These are phyloP conservation scores for Tephrocybe sp. DNA, from an alignment of 768 basidiomycete species.

Conservation along the genomic window DNA sequence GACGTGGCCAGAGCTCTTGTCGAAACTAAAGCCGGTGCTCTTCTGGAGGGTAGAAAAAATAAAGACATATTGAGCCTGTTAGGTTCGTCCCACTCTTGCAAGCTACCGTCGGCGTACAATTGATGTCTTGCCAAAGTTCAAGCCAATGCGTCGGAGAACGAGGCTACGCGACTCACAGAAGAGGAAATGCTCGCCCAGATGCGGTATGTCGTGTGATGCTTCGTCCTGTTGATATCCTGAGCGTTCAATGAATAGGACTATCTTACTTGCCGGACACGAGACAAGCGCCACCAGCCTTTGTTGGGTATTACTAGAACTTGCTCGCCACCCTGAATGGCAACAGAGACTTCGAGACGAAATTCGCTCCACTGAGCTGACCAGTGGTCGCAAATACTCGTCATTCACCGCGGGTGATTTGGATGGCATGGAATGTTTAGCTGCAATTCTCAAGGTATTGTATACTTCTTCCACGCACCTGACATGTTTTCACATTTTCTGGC, in stretches of 20 bases:
- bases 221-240: background rate
- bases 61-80: slow-evolving; percentile 58
- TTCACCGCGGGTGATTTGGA: slow-evolving; percentile 48
- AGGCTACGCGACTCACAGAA: slow-evolving; percentile 30
- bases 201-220: slow-evolving; percentile 20
- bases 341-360: slow-evolving; percentile 60
- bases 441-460: slow-evolving; percentile 41
- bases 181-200: slow-evolving; percentile 41
- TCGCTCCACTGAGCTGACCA: slow-evolving; percentile 31
- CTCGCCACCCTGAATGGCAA: slow-evolving; percentile 56
- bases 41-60: slow-evolving; percentile 44
- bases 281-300: slow-evolving; percentile 56
- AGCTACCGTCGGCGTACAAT: background rate
- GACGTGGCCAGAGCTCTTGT: slow-evolving; percentile 45
- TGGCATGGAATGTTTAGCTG: slow-evolving; percentile 44
- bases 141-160: slow-evolving; percentile 40
- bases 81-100: slow-evolving; percentile 30
- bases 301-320: slow-evolving; percentile 65
- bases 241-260: slow-evolving; percentile 28
- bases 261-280: slow-evolving; percentile 53
- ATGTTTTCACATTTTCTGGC: background rate
- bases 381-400: slow-evolving; percentile 34
- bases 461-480: background rate
- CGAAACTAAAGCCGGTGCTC: slow-evolving; percentile 43
- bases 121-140: slow-evolving; percentile 27